Base-by-base conservation (phyloP, 805 yeast genomes). In the Saturnispora quitensis region DNA sequence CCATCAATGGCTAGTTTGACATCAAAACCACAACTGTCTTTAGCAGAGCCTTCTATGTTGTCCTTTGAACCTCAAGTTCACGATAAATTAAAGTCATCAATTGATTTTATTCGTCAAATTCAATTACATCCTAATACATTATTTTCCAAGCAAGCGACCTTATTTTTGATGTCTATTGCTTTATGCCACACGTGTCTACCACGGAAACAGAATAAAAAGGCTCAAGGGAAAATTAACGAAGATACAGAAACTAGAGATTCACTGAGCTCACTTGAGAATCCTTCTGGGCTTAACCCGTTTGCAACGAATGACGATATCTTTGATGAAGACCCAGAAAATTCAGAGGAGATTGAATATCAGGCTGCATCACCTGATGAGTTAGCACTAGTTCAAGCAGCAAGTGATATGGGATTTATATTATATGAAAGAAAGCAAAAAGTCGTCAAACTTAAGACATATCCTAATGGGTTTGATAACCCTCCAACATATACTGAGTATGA, bases 361-460 rank as follows among this genome's bases (percentile, higher is more conserved):
- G 88, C 98, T 0, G 82, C 98, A 0, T 90, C 97, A 0, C 99
- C 99, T 0, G 99, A 93, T 68, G 99, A 93, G 65, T 68, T 90
- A 47, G 99, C 99, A 0, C 70, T 93, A 31, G 91, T 93, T 3
- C 80, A 84, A 45, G 99, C 98, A 1, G 99, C 99, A 0, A 76
- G 96, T 58, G 99, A 93, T 62, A 74, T 93, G 74, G 99, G 99
- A 0, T 93, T 74, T 65, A 81, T 90, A n/a, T 86, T 90, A 7
- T 75, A 72, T 52, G 89, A 87, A 53, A 78, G 86, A 50, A 79
- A 79, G 54, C 80, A 79, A 45, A 77, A 76, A 53, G 65, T 69
- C 1, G 64, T 93, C 45, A 77, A 83, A 0, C 68, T 93, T 22
- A 82, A 90, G 58, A 78, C 89, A 0, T 93, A 84, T 63, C 97